A percentile compares a stretch with the other conserved stretches of the same genome.
Conservation (phyloP, 768 basidiomycete species). For the Kondoa malvinella region DNA sequence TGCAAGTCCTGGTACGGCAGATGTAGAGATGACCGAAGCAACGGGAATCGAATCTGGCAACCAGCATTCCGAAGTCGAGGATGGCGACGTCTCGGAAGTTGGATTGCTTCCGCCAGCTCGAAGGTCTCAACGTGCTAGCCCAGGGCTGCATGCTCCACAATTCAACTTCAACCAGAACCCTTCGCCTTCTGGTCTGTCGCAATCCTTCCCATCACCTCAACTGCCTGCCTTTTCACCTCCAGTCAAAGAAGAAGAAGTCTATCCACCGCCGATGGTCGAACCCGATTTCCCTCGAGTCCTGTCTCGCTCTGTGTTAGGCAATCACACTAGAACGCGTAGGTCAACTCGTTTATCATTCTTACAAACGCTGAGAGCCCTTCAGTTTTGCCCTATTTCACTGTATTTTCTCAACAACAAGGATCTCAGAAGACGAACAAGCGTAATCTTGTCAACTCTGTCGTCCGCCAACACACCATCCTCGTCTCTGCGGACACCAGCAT, state of each 20-base stretch:
- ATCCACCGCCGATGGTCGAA: background rate
- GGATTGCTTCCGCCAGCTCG: background rate
- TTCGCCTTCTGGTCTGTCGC: too few species aligned
- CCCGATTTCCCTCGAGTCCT: background rate
- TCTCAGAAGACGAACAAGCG: background rate
- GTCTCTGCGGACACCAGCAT: background rate
- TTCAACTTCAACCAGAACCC: background rate
- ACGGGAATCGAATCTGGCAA: too few species aligned
- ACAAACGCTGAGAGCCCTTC: too few species aligned
- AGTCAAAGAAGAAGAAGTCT: background rate
- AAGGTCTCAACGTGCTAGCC: background rate
- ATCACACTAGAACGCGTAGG: background rate
- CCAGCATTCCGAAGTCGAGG: background rate
- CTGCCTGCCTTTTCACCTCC: too few species aligned
- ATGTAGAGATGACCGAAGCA: too few species aligned
- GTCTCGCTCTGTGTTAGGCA: background rate
- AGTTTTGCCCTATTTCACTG: constrained; percentile 4
- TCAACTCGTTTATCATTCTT: background rate
- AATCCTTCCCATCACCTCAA: too few species aligned
- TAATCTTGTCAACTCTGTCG: background rate
- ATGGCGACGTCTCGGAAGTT: constrained; percentile 4
- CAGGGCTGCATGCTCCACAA: background rate
- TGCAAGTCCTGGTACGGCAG: background rate
- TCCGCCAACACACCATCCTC: background rate
- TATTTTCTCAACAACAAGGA: background rate